Percentiles rank a stretch among this genome's conserved stretches.
Evolutionary conservation across 306 rosid species (phyloP).

Genomic region (Arachis hypogaea): DNA sequence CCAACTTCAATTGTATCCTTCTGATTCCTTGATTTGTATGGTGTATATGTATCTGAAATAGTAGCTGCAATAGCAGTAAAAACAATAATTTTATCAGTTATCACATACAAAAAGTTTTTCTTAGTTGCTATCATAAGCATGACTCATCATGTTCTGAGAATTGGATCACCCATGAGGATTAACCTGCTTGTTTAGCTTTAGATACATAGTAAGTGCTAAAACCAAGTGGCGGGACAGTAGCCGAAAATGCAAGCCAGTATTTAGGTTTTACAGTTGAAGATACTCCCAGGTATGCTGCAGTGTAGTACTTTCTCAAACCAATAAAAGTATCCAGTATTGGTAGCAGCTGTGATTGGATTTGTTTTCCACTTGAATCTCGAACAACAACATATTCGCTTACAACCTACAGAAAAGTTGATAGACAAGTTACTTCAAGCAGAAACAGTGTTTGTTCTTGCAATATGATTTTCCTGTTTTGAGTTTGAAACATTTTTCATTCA

Average conservation of each 20-base stretch:
- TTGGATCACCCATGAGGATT: slow-evolving; percentile 4
- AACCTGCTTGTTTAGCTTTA: slow-evolving; percentile 48
- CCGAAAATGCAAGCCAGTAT: slow-evolving; percentile 84
- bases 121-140: neutral
- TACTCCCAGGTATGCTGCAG: slow-evolving; percentile 64
- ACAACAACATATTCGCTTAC: slow-evolving; percentile 59
- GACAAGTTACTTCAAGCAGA: slow-evolving; percentile 26
- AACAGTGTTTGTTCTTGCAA: slow-evolving; percentile 21
- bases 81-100: neutral
- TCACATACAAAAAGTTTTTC: neutral
- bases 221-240: slow-evolving; percentile 84
- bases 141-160: slow-evolving; percentile 10
- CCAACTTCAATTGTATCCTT: slow-evolving; percentile 60
- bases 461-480: slow-evolving; percentile 20
- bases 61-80: slow-evolving; percentile 42
- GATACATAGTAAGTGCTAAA: slow-evolving; percentile 79
- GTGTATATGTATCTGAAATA: slow-evolving; percentile 48
- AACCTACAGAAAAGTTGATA: slow-evolving; percentile 55
- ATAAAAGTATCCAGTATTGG: slow-evolving; percentile 58
- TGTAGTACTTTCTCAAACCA: slow-evolving; percentile 57
- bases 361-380: slow-evolving; percentile 66
- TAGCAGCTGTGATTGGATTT: slow-evolving; percentile 72
- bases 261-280: slow-evolving; percentile 57
- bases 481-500: slow-evolving; percentile 6
- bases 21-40: slow-evolving; percentile 43